phyloP scores from a whole-genome alignment of 495 filamentous ascomycete genomes.

The Xylaria acuta region DNA sequence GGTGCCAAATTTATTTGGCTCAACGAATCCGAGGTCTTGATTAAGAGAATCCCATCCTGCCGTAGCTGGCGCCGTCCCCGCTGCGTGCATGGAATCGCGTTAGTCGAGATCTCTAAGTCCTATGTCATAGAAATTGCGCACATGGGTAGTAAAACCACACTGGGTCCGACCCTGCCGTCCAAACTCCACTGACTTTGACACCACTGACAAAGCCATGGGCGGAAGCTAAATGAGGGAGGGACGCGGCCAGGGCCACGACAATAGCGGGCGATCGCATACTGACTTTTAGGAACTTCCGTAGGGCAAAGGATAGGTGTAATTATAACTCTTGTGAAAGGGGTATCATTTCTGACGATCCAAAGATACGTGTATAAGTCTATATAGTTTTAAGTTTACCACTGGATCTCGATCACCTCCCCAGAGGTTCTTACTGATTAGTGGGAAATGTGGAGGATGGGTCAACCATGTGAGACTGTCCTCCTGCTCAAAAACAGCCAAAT shows the following conservation, averaged over 20 bases:
- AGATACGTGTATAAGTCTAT: slow-evolving; percentile 1
- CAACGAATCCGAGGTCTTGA: slow-evolving; percentile 58
- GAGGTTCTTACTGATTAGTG: slow-evolving; percentile 14
- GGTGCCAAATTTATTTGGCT: slow-evolving; percentile 43
- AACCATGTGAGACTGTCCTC: not conserved
- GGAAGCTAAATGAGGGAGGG: slow-evolving; percentile 31
- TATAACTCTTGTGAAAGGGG: not conserved
- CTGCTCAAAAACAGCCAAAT: not conserved
- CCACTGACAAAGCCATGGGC: slow-evolving; percentile 68
- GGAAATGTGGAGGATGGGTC: slow-evolving; percentile 4
- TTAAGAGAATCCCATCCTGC: slow-evolving; percentile 52
- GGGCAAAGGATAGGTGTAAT: not conserved
- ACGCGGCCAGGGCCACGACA: not conserved
- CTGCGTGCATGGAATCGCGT: no score
- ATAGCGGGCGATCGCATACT: not conserved
- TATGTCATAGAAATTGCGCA: no score
- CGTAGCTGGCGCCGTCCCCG: slow-evolving; percentile 13
- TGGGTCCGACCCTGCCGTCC: slow-evolving; percentile 28
- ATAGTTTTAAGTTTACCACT: not conserved
- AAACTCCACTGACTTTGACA: slow-evolving; percentile 60
- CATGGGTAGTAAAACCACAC: slow-evolving; percentile 33
- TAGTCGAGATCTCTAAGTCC: no score
- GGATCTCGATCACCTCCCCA: not conserved
- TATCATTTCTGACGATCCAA: not conserved
- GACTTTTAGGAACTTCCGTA: not conserved